Conservation (phyloP, 257 asterid species). For the Salvia hispanica region DNA sequence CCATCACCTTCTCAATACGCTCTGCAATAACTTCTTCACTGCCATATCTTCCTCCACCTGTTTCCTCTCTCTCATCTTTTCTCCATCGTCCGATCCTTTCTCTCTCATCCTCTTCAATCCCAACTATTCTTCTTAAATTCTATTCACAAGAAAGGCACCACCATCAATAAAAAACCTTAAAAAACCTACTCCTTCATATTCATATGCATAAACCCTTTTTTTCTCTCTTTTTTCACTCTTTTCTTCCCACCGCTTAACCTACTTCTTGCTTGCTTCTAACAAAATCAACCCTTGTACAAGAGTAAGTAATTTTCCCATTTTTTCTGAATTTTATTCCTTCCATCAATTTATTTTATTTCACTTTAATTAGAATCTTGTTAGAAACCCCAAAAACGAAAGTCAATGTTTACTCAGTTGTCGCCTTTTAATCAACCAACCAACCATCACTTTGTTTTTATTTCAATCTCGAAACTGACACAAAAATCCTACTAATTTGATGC, state of each 20-base stretch:
- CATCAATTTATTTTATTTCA: too few relatives aligned
- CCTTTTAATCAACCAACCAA: not conserved
- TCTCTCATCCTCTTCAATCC: not conserved
- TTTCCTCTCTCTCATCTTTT: not conserved
- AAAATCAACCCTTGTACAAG: not conserved
- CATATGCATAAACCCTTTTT: too few relatives aligned
- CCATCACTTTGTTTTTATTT: slow-evolving; percentile 23
- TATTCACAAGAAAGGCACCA: slow-evolving; percentile 63
- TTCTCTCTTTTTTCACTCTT: too few relatives aligned
- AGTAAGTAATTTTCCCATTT: not conserved
- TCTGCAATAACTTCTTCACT: slow-evolving; percentile 65
- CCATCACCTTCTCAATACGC: slow-evolving; percentile 70
- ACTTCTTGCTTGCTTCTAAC: not conserved
- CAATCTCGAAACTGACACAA: slow-evolving; percentile 33
- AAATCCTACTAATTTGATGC: slow-evolving; percentile 34
- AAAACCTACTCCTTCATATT: slow-evolving; percentile 12
- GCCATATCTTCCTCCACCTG: slow-evolving; percentile 42
- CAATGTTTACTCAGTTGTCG: slow-evolving; percentile 24
- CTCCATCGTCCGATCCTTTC: too few relatives aligned
- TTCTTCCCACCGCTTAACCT: slow-evolving; percentile 18
- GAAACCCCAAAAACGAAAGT: slow-evolving; percentile 30
- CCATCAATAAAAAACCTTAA: slow-evolving; percentile 26
- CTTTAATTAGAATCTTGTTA: slow-evolving; percentile 1
- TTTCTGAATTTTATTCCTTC: not conserved
- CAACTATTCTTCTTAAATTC: slow-evolving; percentile 57